A percentile compares a stretch with the other conserved stretches of the same genome.
Evolutionary conservation across 179 eudicot species (phyloP).

Genomic region (Beta macrorhiza): DNA sequence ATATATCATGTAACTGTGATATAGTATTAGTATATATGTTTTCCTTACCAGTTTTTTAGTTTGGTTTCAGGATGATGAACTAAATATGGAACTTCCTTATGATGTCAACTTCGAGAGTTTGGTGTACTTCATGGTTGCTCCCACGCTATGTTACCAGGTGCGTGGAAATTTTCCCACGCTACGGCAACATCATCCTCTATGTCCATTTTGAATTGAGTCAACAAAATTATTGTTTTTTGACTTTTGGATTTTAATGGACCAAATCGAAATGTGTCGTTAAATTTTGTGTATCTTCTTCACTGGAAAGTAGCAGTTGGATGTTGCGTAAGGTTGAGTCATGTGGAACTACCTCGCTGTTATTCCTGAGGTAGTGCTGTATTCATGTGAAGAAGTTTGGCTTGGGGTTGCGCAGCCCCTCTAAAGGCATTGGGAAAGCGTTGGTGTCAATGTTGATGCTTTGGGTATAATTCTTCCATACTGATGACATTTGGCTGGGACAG

Average conservation of each 20-base stretch:
- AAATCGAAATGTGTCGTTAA: not conserved
- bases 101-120: constrained; percentile 70
- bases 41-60: constrained; percentile 26
- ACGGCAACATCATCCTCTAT: not conserved
- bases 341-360: not conserved
- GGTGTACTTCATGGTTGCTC: constrained; percentile 93
- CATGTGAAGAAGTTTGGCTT: not conserved
- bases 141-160: constrained; percentile 97
- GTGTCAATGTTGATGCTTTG: not conserved
- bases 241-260: not conserved
- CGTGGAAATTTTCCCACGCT: not conserved
- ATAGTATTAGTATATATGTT: constrained; percentile 12
- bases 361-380: not conserved
- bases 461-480: not conserved
- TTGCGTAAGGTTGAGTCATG: not conserved
- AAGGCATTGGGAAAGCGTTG: not conserved
- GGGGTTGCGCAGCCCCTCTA: not conserved
- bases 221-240: not conserved
- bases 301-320: not conserved
- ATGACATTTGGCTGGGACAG: not conserved
- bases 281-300: not conserved
- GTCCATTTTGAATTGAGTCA: not conserved
- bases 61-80: constrained; percentile 57
- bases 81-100: constrained; percentile 46
- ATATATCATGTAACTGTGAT: constrained; percentile 2